Base-by-base conservation (phyloP, 2,329 filamentous ascomycete species). In the Emericellopsis atlantica region DNA sequence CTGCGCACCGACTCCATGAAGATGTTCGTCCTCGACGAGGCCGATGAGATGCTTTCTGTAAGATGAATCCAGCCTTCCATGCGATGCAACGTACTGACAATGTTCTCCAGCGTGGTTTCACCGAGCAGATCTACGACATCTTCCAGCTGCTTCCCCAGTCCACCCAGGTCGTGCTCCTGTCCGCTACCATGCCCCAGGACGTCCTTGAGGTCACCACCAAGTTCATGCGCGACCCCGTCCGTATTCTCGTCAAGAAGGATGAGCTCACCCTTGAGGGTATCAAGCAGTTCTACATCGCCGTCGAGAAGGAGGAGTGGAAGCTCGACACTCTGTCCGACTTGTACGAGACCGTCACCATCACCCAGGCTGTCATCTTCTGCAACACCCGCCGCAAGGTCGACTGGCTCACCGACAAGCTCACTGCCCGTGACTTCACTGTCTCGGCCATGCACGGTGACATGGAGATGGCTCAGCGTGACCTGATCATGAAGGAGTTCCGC, bases 401-500 rank as follows among this genome's bases (percentile, higher is more conserved):
- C 75, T 98, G 92, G 92, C 84, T 98, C 56, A 96, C 92, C 54
- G 90, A 96, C 72, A 96, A 96, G 81, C 88, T 98, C 64, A 93
- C 87, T 57, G 84, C 85, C 57, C 87, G 88, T 74, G 90, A 98
- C 72, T 98, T 98, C 76, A 96, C 92, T 49, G 92, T 98, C 65
- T 95, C 90, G 32, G 89, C 90, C 70, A 96, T 98, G 92, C 92
- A 98, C 77, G 92, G 92, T 65, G 92, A 98, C 62, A 98, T 98
- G 92, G 88, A 95, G 67, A 89, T 95, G 74, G 72, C 70, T 58
- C 88, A 96, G 76, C 89, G 92, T 79, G 92, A 96, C 67, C 76
- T 94, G 61, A 98, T 98, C 69, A 98, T 98, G 92, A 95, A 98
- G 81, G 92, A 98, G 75, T 98, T 98, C 84, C 88, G 92, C 59